Percentiles rank a stretch among this genome's conserved stretches.
phyloP scores from a whole-genome alignment of 371 early-diverging fungal species.

The Cokeromyces recurvatus region DNA sequence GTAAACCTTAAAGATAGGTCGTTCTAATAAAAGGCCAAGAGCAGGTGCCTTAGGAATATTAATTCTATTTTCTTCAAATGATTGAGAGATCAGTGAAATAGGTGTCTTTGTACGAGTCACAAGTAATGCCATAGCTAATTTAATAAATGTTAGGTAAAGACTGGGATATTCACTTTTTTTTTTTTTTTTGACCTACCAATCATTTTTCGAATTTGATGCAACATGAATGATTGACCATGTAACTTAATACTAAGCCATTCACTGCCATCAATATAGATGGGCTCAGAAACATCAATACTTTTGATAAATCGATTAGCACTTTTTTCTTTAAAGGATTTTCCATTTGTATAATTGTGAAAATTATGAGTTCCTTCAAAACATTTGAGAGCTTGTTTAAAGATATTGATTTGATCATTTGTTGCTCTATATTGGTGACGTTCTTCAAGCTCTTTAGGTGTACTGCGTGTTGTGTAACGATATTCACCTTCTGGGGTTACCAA shows the following conservation, averaged over 20 bases:
- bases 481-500: constrained; percentile 5
- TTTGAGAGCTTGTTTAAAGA: constrained; percentile 64
- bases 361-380: constrained; percentile 90
- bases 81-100: constrained; percentile 54
- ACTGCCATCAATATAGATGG: constrained; percentile 67
- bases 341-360: constrained; percentile 96
- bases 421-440: constrained; percentile 66
- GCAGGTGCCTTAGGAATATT: constrained; percentile 99
- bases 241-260: constrained; percentile 95
- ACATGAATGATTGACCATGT: constrained; percentile 98
- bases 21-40: constrained; percentile 88
- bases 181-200: too few species aligned
- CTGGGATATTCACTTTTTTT: background rate
- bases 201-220: constrained; percentile 99
- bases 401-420: constrained; percentile 49
- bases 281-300: constrained; percentile 70
- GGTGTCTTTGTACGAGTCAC: constrained; percentile 74
- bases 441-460: constrained; percentile 37
- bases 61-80: constrained; percentile 66
- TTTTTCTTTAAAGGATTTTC: constrained; percentile 69
- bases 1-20: constrained; percentile 67
- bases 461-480: constrained; percentile 22
- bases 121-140: constrained; percentile 68
- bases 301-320: constrained; percentile 81
- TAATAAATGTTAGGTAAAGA: background rate